Conservation (phyloP, 192 early-diverging fungal genomes). For the Linnemannia elongata region DNA sequence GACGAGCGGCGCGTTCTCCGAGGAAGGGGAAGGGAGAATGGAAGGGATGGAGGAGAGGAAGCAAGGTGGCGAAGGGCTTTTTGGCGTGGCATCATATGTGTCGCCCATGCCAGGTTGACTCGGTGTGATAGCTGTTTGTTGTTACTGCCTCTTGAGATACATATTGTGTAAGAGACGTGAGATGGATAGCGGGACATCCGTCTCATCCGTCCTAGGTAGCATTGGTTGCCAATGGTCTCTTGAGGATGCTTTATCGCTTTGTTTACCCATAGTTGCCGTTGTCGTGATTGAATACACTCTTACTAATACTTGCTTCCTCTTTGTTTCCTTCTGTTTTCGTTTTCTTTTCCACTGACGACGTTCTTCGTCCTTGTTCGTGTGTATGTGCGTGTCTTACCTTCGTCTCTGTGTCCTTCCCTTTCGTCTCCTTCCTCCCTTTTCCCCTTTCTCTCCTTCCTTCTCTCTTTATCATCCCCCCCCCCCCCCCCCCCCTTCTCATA, state of each 20-base stretch:
- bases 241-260: too few relatives aligned
- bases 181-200: background rate
- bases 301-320: background rate
- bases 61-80: background rate
- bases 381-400: background rate
- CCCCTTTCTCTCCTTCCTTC: background rate
- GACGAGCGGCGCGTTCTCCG: background rate
- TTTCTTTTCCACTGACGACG: background rate
- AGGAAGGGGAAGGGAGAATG: background rate
- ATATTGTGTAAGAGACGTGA: background rate
- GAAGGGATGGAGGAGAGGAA: background rate
- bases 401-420: slow-evolving; percentile 4
- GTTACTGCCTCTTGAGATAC: too few relatives aligned
- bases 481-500: background rate
- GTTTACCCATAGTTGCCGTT: background rate
- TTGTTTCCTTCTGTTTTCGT: background rate
- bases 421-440: background rate
- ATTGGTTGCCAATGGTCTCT: too few relatives aligned
- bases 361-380: background rate
- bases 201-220: background rate
- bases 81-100: background rate
- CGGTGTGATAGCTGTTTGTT: background rate
- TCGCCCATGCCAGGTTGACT: background rate
- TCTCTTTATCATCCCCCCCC: too few relatives aligned
- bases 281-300: background rate